A percentile compares a stretch with the other conserved stretches of the same genome.
phyloP scores from a whole-genome alignment of 768 basidiomycete genomes.

The Lentinula guzmanii region DNA sequence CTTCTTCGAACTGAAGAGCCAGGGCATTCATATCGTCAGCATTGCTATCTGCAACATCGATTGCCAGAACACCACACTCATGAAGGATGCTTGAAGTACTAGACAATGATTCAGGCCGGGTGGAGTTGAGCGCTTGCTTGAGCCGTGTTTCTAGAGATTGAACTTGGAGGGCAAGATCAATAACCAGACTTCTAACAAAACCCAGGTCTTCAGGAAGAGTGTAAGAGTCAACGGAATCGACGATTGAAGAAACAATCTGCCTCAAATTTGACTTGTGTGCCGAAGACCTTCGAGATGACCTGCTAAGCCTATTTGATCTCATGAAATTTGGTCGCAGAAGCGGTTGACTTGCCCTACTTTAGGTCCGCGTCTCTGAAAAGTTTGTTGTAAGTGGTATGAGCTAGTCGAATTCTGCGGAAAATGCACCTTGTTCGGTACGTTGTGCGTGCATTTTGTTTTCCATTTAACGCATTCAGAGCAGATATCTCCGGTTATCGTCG shows the following conservation, averaged over 20 bases:
- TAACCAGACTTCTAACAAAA: background rate
- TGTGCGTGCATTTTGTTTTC: constrained; percentile 14
- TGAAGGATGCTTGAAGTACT: background rate
- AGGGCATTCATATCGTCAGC: background rate
- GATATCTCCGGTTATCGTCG: constrained; percentile 29
- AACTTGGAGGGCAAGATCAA: constrained; percentile 1
- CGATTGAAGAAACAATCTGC: background rate
- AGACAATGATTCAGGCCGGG: background rate
- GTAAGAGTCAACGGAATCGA: background rate
- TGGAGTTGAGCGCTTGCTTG: background rate
- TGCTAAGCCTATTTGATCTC: background rate
- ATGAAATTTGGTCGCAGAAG: background rate
- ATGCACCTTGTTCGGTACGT: background rate
- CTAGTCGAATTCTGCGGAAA: background rate
- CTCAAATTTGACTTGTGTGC: background rate
- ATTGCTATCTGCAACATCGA: background rate
- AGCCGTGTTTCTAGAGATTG: background rate
- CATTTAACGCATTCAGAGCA: constrained; percentile 36
- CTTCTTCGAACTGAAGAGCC: background rate
- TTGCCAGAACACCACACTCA: background rate
- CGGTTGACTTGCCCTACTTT: background rate
- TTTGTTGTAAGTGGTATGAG: background rate
- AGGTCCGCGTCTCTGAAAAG: constrained; percentile 3
- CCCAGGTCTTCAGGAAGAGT: background rate
- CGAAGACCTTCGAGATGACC: background rate